phyloP scores from a whole-genome alignment of 768 basidiomycete species.

The Rhizopogon roseolus region DNA sequence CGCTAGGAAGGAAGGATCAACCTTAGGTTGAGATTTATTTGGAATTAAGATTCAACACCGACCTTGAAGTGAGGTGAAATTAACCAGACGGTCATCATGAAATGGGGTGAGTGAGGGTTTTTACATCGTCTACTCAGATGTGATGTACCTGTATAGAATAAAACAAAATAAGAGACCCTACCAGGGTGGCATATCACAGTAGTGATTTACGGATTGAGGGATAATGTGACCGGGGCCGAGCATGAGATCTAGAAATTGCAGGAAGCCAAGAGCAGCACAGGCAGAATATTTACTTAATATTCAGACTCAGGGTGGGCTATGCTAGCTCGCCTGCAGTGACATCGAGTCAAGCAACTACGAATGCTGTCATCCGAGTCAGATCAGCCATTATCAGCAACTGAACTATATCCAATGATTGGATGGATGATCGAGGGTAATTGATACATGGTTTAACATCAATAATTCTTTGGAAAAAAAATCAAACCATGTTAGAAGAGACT shows the following conservation, averaged over 20 bases:
- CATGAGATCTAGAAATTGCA: background rate
- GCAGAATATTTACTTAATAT: background rate
- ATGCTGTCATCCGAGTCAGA: background rate
- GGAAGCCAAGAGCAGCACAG: background rate
- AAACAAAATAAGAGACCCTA: background rate
- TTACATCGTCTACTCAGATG: too few relatives aligned
- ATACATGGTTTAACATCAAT: background rate
- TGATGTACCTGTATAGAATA: background rate
- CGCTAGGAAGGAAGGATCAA: background rate
- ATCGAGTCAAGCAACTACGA: background rate
- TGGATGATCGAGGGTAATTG: background rate
- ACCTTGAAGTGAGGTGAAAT: constrained; percentile 1
- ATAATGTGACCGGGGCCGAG: background rate
- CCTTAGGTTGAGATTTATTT: background rate
- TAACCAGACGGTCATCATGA: background rate
- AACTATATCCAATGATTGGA: background rate
- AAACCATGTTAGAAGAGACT: background rate
- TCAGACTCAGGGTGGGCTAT: background rate
- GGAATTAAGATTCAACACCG: background rate
- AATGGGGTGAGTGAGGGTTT: too few relatives aligned
- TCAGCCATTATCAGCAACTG: background rate
- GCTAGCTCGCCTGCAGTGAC: background rate
- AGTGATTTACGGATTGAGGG: background rate
- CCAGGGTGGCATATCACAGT: background rate
- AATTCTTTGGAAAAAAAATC: too few relatives aligned